These are phyloP conservation scores for Apiospora rasikravindrae DNA, from an alignment of 2,329 filamentous ascomycete species.

Conservation along the genomic window DNA sequence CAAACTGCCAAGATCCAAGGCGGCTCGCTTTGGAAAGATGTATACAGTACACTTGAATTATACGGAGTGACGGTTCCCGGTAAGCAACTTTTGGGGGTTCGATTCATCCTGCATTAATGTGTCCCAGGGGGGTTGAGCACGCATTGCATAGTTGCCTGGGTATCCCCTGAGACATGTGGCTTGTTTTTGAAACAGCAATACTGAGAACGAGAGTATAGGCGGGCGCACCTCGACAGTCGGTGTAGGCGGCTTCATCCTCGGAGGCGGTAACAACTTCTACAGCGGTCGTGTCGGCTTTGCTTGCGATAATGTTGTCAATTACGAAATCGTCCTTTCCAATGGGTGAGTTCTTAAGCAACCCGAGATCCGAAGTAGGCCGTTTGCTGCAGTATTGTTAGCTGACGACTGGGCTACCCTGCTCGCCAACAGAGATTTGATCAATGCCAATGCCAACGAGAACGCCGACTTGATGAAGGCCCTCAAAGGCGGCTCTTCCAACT, in stretches of 20 bases:
- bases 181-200: not conserved
- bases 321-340: constrained; percentile 18
- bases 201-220: not conserved
- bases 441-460: constrained; percentile 19
- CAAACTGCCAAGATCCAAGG: constrained; percentile 19
- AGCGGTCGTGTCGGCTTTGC: constrained; percentile 8
- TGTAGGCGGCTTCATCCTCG: constrained; percentile 13
- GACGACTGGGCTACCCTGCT: not conserved
- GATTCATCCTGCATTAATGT: too few species aligned
- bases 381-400: not conserved
- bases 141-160: too few species aligned
- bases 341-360: not conserved
- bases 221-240: constrained; percentile 8
- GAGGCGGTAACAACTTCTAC: constrained; percentile 19
- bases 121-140: too few species aligned
- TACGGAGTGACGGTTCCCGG: constrained; percentile 17
- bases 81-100: not conserved
- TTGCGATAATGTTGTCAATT: constrained; percentile 17
- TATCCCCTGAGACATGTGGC: not conserved
- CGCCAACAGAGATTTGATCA: not conserved
- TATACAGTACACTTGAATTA: not conserved
- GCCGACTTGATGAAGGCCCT: constrained; percentile 17
- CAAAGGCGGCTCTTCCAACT: constrained; percentile 20
- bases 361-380: not conserved
- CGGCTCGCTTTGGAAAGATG: constrained; percentile 18